Conservation (phyloP, 2,329 filamentous ascomycete genomes). For the Colletotrichum sp. region DNA sequence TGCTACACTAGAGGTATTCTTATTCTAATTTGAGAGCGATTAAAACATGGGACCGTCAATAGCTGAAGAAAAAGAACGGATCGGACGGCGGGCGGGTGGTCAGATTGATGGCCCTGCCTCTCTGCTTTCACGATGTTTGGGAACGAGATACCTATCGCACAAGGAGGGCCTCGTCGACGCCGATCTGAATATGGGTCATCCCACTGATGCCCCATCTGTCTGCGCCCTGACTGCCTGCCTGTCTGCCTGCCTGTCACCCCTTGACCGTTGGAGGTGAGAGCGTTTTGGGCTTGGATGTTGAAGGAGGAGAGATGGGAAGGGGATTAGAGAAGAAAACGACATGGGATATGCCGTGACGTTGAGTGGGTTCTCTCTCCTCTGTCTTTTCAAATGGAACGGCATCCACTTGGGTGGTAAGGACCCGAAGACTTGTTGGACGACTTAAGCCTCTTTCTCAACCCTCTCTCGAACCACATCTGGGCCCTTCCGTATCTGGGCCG, state of each 20-base stretch:
- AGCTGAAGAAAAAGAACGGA: neutral
- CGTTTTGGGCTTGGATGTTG: conserved; percentile 3
- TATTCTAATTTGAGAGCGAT: conserved; percentile 6
- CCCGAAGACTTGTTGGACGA: neutral
- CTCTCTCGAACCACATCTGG: neutral
- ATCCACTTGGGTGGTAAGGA: neutral
- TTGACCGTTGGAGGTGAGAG: neutral
- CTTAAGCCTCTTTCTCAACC: conserved; percentile 2
- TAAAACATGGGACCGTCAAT: neutral
- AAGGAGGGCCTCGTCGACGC: conserved; percentile 3
- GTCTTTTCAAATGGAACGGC: neutral
- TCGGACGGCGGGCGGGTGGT: neutral
- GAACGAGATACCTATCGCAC: neutral
- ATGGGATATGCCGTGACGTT: conserved; percentile 14
- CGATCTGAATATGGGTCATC: conserved; percentile 14
- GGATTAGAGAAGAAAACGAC: neutral
- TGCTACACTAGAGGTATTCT: conserved; percentile 9
- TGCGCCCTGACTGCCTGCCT: neutral
- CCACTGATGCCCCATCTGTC: neutral
- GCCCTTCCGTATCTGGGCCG: neutral
- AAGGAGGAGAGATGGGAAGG: neutral
- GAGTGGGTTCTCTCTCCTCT: neutral
- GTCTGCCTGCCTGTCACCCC: neutral
- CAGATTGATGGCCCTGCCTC: neutral
- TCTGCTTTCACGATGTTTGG: too few species aligned